These are phyloP conservation scores for Eutrema japonicum DNA, from an alignment of 345 rosid genomes.

Conservation along the genomic window DNA sequence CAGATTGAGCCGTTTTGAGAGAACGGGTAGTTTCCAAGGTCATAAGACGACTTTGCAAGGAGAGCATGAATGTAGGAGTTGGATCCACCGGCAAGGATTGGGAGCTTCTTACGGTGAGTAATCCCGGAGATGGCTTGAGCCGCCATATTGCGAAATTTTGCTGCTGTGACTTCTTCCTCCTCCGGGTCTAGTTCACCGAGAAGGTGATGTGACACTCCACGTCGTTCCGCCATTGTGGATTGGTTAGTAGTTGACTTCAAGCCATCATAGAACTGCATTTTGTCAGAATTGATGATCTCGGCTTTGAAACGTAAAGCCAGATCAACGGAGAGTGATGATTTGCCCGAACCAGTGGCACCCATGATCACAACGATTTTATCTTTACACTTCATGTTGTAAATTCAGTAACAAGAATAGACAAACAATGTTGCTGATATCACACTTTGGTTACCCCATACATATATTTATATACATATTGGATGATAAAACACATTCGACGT, in stretches of 20 bases:
- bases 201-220: slow-evolving; percentile 71
- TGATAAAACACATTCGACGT: background rate
- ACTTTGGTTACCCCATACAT: background rate
- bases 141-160: slow-evolving; percentile 55
- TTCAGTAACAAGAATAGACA: background rate
- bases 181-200: slow-evolving; percentile 53
- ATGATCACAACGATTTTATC: slow-evolving; percentile 62
- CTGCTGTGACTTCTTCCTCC: slow-evolving; percentile 53
- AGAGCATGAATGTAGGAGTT: slow-evolving; percentile 70
- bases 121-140: slow-evolving; percentile 49
- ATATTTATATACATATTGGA: background rate
- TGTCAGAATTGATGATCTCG: slow-evolving; percentile 72
- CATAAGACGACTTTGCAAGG: slow-evolving; percentile 38
- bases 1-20: background rate
- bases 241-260: slow-evolving; percentile 40
- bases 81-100: slow-evolving; percentile 77
- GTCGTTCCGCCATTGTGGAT: slow-evolving; percentile 49
- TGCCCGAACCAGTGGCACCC: slow-evolving; percentile 79
- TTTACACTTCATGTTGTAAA: slow-evolving; percentile 25
- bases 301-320: slow-evolving; percentile 60
- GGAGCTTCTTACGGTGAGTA: slow-evolving; percentile 49
- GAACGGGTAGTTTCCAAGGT: slow-evolving; percentile 45
- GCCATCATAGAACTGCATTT: slow-evolving; percentile 54
- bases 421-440: slow-evolving; percentile 8
- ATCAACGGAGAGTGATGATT: slow-evolving; percentile 70